phyloP scores from a whole-genome alignment of 768 basidiomycete genomes.

The Naematelia aurantialba region DNA sequence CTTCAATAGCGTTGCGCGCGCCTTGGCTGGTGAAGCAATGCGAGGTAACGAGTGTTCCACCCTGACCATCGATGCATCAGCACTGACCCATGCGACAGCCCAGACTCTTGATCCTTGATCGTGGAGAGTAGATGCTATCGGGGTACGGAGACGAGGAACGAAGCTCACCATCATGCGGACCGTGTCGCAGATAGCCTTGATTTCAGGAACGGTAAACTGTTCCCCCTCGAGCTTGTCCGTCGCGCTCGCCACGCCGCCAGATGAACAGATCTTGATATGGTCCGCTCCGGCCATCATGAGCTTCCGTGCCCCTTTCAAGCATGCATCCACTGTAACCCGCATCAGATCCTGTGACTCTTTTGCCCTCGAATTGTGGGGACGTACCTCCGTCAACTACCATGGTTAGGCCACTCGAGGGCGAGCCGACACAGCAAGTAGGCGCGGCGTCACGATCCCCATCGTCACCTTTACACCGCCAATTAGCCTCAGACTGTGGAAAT shows the following conservation, averaged over 20 bases:
- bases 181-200: constrained; percentile 29
- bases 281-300: constrained; percentile 28
- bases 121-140: no score
- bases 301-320: constrained; percentile 21
- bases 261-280: constrained; percentile 30
- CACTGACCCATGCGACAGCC: no score
- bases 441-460: constrained; percentile 5
- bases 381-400: constrained; percentile 21
- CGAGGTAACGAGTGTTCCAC: constrained; percentile 13
- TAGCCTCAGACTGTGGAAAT: not conserved
- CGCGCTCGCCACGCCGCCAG: constrained; percentile 23
- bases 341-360: no score
- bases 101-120: no score
- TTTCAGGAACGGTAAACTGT: constrained; percentile 29
- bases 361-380: no score
- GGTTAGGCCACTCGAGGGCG: not conserved
- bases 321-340: constrained; percentile 21
- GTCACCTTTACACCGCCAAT: constrained; percentile 1
- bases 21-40: constrained; percentile 27
- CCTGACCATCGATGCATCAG: not conserved
- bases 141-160: not conserved
- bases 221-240: constrained; percentile 24
- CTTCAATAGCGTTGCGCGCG: constrained; percentile 25
- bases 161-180: constrained; percentile 26
- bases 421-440: constrained; percentile 1